A percentile compares a stretch with the other conserved stretches of the same genome.
Conservation (phyloP, 768 basidiomycete genomes). For the Boletus subparvulus region DNA sequence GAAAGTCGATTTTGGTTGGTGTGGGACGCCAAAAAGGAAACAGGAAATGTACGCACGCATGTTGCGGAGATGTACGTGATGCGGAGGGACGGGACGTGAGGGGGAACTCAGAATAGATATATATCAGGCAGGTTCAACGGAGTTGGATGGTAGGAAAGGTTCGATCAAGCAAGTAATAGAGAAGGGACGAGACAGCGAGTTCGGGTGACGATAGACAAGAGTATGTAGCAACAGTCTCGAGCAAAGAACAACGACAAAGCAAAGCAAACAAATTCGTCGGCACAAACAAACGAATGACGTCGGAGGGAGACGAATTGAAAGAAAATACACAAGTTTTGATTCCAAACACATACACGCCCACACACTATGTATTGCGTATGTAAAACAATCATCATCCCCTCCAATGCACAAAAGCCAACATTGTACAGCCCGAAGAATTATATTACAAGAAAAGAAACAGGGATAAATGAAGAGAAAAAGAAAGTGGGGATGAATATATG, state of each 20-base stretch:
- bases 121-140: background rate
- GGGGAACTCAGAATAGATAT: background rate
- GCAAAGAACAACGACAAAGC: background rate
- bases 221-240: background rate
- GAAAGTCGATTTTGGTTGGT: background rate
- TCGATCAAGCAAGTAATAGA: background rate
- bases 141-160: background rate
- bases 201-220: background rate
- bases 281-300: background rate
- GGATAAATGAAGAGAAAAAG: constrained; percentile 26
- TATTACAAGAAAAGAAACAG: constrained; percentile 24
- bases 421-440: constrained; percentile 26
- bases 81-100: background rate
- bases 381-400: constrained; percentile 14
- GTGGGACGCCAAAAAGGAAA: background rate
- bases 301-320: background rate
- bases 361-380: constrained; percentile 21
- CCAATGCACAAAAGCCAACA: constrained; percentile 26
- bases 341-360: constrained; percentile 14
- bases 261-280: no score
- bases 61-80: constrained; percentile 33
- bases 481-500: constrained; percentile 10
- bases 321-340: constrained; percentile 16
- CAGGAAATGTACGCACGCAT: constrained; percentile 39
- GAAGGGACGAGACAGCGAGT: background rate